Evolutionary conservation across 352 stramenopile species (phyloP).

Genomic region (Phytophthora brassicae): DNA sequence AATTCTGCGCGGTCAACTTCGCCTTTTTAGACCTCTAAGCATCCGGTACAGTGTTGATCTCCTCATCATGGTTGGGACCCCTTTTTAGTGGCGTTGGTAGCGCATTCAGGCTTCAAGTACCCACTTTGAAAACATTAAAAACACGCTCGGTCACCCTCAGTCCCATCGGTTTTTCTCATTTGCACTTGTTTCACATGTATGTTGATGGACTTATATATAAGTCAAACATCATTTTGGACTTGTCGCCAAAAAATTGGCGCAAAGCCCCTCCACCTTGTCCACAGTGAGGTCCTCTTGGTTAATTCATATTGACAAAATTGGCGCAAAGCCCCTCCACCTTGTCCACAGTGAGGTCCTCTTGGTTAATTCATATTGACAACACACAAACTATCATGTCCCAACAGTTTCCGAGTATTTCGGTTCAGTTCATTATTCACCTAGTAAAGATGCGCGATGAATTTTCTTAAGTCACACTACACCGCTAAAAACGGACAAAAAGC

Average conservation of each 20-base stretch:
- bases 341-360: background rate
- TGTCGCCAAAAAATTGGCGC: constrained; percentile 8
- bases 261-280: constrained; percentile 9
- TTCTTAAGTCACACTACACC: no score
- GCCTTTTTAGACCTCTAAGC: constrained; percentile 4
- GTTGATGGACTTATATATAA: constrained; percentile 10
- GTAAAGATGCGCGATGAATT: no score
- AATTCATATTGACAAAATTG: no score
- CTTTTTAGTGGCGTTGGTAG: background rate
- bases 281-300: background rate
- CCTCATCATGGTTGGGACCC: constrained; percentile 3
- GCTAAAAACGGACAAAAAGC: no score
- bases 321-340: constrained; percentile 9
- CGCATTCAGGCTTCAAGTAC: constrained; percentile 7
- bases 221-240: constrained; percentile 12
- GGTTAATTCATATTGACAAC: no score
- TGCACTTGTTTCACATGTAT: background rate
- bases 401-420: no score
- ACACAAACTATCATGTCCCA: no score
- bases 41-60: constrained; percentile 2
- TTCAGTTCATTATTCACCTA: no score
- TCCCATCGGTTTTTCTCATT: constrained; percentile 2
- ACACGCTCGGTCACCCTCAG: background rate
- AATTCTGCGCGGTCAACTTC: constrained; percentile 7
- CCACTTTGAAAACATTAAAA: constrained; percentile 12